phyloP scores from a whole-genome alignment of 208 protist species.

The Leishmania gerbilli region DNA sequence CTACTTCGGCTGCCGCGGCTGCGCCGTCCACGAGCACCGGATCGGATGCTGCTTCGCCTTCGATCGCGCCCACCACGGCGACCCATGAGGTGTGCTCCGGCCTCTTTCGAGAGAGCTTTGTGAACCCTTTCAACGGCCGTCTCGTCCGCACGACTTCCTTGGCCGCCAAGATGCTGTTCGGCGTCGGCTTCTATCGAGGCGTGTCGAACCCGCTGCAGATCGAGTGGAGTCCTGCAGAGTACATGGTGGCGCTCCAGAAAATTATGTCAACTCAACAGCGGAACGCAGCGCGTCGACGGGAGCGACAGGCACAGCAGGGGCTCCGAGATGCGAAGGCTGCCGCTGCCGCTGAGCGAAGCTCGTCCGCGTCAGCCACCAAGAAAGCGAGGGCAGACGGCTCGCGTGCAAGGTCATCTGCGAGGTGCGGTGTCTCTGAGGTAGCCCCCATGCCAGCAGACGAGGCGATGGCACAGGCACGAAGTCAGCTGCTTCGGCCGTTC shows the following conservation, averaged over 20 bases:
- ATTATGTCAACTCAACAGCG: constrained; percentile 8
- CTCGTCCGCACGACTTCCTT: constrained; percentile 29
- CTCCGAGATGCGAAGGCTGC: background rate
- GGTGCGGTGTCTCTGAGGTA: background rate
- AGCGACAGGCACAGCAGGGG: background rate
- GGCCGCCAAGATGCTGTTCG: constrained; percentile 32
- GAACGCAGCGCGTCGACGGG: background rate
- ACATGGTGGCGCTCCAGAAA: constrained; percentile 27
- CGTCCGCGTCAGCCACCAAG: background rate
- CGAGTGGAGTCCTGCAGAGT: constrained; percentile 49
- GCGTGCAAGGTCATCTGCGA: background rate
- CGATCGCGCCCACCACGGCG: background rate
- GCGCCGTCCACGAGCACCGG: background rate
- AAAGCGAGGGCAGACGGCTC: background rate
- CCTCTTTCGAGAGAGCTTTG: constrained; percentile 24
- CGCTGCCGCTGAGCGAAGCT: background rate
- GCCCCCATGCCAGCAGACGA: background rate
- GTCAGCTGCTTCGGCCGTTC: constrained; percentile 19
- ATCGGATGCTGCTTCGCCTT: background rate
- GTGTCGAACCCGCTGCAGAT: constrained; percentile 62
- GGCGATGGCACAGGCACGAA: constrained; percentile 14
- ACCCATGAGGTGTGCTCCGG: constrained; percentile 2
- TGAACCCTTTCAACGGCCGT: constrained; percentile 84
- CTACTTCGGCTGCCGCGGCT: background rate
- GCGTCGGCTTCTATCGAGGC: constrained; percentile 61